These are phyloP conservation scores for Paramarasmius palmivorus DNA, from an alignment of 1,284 basidiomycete genomes.

Conservation along the genomic window DNA sequence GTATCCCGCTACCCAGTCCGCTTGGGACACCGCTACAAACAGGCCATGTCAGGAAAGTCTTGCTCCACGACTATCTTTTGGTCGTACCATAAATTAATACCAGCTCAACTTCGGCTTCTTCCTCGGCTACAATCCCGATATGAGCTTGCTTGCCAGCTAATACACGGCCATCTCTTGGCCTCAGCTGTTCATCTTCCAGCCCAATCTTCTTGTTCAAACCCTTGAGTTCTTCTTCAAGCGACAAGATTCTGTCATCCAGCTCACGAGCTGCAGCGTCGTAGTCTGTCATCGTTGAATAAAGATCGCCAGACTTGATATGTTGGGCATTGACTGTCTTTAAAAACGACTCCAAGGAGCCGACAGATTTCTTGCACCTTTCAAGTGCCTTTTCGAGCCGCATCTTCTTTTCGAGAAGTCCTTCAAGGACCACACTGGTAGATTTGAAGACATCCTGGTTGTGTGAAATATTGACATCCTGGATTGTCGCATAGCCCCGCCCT, in stretches of 20 bases:
- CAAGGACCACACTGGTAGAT: constrained; percentile 10
- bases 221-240: constrained; percentile 6
- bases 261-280: constrained; percentile 25
- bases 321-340: constrained; percentile 21
- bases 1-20: constrained; percentile 37
- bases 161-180: not conserved
- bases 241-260: constrained; percentile 27
- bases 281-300: constrained; percentile 21
- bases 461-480: constrained; percentile 19
- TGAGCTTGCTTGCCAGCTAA: constrained; percentile 25
- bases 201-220: constrained; percentile 1
- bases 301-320: constrained; percentile 21
- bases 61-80: not conserved
- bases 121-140: constrained; percentile 33
- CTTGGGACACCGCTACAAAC: constrained; percentile 30
- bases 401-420: constrained; percentile 21
- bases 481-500: constrained; percentile 19
- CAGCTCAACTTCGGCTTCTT: constrained; percentile 33
- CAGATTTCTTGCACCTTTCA: constrained; percentile 21
- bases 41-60: not conserved
- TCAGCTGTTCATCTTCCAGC: not conserved
- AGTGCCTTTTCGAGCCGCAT: constrained; percentile 22
- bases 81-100: constrained; percentile 35
- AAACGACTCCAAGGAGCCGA: constrained; percentile 21
- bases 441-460: not conserved